phyloP scores from a whole-genome alignment of 306 rosid species.

The Mimosa bimucronata region DNA sequence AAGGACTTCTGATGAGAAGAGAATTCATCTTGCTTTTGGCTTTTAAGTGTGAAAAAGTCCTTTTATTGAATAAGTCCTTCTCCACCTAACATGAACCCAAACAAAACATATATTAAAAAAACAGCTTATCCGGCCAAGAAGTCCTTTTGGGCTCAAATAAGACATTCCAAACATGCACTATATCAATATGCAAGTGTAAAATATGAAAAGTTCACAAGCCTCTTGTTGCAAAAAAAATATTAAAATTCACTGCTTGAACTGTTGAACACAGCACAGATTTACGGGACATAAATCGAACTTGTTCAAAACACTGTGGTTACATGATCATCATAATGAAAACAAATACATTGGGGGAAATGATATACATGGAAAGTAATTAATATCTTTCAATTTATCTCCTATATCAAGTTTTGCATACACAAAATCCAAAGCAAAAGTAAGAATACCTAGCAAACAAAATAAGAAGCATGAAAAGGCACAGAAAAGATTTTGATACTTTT shows the following conservation, averaged over 20 bases:
- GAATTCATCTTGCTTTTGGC: too few relatives aligned
- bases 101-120: too few relatives aligned
- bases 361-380: slow-evolving; percentile 31
- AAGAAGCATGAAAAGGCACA: slow-evolving; percentile 20
- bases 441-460: neutral
- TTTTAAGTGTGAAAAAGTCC: too few relatives aligned
- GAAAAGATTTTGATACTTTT: slow-evolving; percentile 16
- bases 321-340: neutral
- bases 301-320: slow-evolving; percentile 16
- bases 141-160: too few relatives aligned
- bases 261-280: slow-evolving; percentile 22
- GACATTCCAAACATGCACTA: too few relatives aligned
- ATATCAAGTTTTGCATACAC: neutral
- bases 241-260: slow-evolving; percentile 15
- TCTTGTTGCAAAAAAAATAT: neutral
- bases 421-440: slow-evolving; percentile 4
- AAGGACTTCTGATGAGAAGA: too few relatives aligned
- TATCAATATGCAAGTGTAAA: neutral
- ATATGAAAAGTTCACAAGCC: neutral
- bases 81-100: too few relatives aligned
- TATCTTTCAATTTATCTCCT: slow-evolving; percentile 56
- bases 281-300: slow-evolving; percentile 12
- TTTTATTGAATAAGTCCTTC: too few relatives aligned
- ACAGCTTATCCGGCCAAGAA: too few relatives aligned
- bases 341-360: neutral